Percentiles rank a stretch among this genome's conserved stretches.
phyloP scores from a whole-genome alignment of 2,329 filamentous ascomycete genomes.

The Colletotrichum abscissum region DNA sequence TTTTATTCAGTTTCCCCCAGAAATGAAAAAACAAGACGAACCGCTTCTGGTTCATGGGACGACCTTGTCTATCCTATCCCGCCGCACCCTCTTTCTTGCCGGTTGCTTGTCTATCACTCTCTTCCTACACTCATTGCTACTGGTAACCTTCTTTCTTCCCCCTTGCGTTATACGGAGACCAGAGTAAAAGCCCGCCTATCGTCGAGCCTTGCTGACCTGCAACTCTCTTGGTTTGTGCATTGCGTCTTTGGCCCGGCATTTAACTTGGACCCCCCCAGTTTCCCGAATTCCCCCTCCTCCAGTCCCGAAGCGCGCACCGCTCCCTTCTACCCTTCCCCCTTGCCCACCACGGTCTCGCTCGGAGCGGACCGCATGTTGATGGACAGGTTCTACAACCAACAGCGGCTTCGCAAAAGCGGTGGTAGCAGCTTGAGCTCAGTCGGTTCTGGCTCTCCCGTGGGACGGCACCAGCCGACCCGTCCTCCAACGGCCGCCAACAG shows the following conservation, averaged over 20 bases:
- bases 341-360: slow-evolving; percentile 1
- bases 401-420: slow-evolving; percentile 10
- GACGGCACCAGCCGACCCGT: slow-evolving; percentile 16
- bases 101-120: slow-evolving; percentile 1
- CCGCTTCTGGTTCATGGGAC: slow-evolving; percentile 26
- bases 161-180: slow-evolving; percentile 5
- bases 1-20: neutral
- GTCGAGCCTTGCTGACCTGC: neutral
- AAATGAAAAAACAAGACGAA: slow-evolving; percentile 20
- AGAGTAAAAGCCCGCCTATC: neutral
- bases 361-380: slow-evolving; percentile 30
- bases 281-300: neutral
- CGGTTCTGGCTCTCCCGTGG: slow-evolving; percentile 7
- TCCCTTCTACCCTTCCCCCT: slow-evolving; percentile 5
- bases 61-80: slow-evolving; percentile 25
- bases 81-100: neutral
- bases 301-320: neutral
- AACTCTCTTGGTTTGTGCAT: slow-evolving; percentile 6
- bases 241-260: neutral
- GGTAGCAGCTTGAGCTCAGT: neutral
- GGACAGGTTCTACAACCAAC: slow-evolving; percentile 21
- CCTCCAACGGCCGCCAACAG: slow-evolving; percentile 30
- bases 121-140: neutral
- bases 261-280: neutral
- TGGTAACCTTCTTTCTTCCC: neutral